phyloP scores from a whole-genome alignment of 2,329 filamentous ascomycete species.

The Diplodia scrobiculata region DNA sequence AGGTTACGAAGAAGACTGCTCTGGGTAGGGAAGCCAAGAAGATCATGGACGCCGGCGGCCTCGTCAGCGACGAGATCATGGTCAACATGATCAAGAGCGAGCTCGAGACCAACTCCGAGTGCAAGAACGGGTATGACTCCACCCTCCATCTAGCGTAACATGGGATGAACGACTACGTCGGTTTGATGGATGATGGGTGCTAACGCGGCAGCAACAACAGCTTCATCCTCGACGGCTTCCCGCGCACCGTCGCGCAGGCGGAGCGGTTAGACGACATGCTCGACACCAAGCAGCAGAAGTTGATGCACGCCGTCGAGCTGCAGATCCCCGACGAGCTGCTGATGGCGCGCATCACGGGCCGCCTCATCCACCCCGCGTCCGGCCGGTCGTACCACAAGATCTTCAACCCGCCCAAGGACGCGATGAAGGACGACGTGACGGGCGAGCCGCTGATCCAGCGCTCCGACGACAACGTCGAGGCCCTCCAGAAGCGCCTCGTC shows the following conservation, averaged over 20 bases:
- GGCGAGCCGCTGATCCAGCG: slow-evolving; percentile 96
- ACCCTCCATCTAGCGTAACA: neutral
- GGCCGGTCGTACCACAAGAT: slow-evolving; percentile 97
- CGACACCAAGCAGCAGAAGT: slow-evolving; percentile 70
- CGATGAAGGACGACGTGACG: slow-evolving; percentile 95
- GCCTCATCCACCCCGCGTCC: slow-evolving; percentile 91
- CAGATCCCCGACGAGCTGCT: slow-evolving; percentile 94
- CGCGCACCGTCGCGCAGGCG: slow-evolving; percentile 91
- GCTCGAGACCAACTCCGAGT: slow-evolving; percentile 90
- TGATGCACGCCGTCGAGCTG: slow-evolving; percentile 94
- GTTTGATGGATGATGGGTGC: slow-evolving; percentile 1
- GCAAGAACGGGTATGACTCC: slow-evolving; percentile 84
- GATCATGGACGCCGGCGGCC: slow-evolving; percentile 98
- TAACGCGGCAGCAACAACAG: slow-evolving; percentile 51
- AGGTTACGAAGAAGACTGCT: slow-evolving; percentile 95
- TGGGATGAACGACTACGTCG: neutral
- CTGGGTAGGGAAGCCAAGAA: slow-evolving; percentile 97
- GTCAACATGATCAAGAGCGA: slow-evolving; percentile 99
- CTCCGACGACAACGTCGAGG: slow-evolving; percentile 94
- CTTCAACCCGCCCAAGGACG: slow-evolving; percentile 94
- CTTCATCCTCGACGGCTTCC: slow-evolving; percentile 99
- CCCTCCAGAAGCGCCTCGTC: slow-evolving; percentile 87
- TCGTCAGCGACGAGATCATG: slow-evolving; percentile 98
- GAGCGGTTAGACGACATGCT: slow-evolving; percentile 96
- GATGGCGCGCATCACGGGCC: slow-evolving; percentile 93